Conservation (phyloP, 2,329 filamentous ascomycete species). For the Diplodia seriata region DNA sequence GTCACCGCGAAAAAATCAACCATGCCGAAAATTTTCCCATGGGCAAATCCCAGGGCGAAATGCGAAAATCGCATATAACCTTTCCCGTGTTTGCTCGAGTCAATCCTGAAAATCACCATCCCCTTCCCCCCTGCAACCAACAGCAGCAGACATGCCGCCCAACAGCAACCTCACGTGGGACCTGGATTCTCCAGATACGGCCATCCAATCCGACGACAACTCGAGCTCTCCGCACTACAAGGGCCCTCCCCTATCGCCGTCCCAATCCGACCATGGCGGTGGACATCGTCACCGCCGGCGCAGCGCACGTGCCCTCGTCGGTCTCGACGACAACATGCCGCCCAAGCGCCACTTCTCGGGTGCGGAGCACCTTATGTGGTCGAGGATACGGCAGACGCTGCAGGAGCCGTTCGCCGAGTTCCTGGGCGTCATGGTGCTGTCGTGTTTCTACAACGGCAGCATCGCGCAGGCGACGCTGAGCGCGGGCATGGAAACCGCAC, state of each 20-base stretch:
- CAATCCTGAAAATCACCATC: background rate
- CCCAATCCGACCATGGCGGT: background rate
- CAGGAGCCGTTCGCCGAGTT: slow-evolving; percentile 56
- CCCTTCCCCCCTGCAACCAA: background rate
- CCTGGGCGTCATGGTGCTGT: slow-evolving; percentile 49
- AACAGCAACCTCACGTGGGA: background rate
- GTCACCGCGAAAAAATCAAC: background rate
- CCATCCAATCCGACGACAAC: background rate
- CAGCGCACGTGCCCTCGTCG: slow-evolving; percentile 15
- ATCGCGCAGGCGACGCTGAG: slow-evolving; percentile 54
- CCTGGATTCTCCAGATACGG: background rate
- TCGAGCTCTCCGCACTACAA: background rate
- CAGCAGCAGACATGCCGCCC: background rate
- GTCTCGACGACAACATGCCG: background rate
- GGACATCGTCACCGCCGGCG: background rate
- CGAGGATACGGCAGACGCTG: slow-evolving; percentile 35
- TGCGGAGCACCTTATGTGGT: slow-evolving; percentile 3
- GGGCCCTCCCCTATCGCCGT: background rate
- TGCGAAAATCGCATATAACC: background rate
- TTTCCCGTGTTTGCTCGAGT: background rate
- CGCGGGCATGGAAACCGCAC: slow-evolving; percentile 47
- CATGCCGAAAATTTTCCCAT: background rate
- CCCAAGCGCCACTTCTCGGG: slow-evolving; percentile 8
- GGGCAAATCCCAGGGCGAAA: background rate
- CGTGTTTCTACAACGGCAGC: slow-evolving; percentile 54